A percentile compares a stretch with the other conserved stretches of the same genome.
These are phyloP conservation scores for Aureobasidium sp. DNA, from an alignment of 2,329 filamentous ascomycete genomes.

Conservation along the genomic window DNA sequence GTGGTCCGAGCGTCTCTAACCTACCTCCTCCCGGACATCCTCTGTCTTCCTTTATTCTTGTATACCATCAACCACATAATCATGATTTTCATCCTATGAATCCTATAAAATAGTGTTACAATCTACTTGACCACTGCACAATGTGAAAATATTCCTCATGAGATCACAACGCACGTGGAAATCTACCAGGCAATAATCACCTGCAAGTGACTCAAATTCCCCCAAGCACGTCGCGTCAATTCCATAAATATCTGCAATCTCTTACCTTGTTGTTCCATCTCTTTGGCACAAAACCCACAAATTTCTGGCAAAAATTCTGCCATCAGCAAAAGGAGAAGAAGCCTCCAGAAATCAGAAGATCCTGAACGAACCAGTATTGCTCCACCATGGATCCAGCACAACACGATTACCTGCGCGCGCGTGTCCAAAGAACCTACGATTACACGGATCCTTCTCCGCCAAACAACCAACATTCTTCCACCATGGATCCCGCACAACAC, in stretches of 20 bases:
- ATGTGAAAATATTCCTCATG: background rate
- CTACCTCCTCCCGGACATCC: background rate
- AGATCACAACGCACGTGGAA: background rate
- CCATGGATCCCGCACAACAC: background rate
- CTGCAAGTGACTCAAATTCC: background rate
- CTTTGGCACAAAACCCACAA: too few species aligned
- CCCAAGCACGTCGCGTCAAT: background rate
- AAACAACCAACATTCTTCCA: background rate
- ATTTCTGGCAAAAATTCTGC: too few species aligned
- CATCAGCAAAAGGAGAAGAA: background rate
- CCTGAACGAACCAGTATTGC: background rate
- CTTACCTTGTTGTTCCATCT: too few species aligned
- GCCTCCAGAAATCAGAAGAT: background rate
- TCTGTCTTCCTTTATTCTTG: background rate
- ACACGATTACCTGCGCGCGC: too few species aligned
- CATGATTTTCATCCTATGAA: background rate
- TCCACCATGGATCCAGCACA: background rate
- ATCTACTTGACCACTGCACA: background rate
- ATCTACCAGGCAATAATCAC: background rate
- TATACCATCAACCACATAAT: background rate
- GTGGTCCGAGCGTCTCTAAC: background rate
- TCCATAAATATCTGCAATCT: background rate
- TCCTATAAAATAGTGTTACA: too few species aligned
- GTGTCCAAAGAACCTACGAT: too few species aligned
- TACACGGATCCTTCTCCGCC: too few species aligned